Conservation (phyloP, 73 alveolate genomes). For the Durusdinium trenchii region DNA sequence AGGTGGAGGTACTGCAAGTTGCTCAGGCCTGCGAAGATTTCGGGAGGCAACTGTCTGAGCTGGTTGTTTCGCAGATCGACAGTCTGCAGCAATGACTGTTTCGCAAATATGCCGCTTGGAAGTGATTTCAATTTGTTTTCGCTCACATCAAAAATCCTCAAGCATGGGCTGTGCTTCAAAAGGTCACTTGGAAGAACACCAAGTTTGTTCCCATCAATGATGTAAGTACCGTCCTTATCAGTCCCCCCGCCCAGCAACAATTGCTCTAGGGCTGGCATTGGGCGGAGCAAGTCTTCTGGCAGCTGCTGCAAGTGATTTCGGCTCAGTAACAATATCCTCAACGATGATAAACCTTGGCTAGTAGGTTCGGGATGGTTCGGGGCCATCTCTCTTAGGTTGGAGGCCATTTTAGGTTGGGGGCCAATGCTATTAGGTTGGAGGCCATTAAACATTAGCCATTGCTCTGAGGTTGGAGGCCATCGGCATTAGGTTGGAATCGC, state of each 20-base stretch:
- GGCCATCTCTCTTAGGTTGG: too few species aligned
- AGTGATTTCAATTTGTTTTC: background rate
- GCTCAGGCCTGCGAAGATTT: constrained; percentile 1
- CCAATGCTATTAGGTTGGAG: too few species aligned
- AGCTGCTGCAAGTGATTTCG: background rate
- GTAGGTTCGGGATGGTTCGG: too few species aligned
- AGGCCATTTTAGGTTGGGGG: too few species aligned
- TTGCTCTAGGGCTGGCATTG: background rate
- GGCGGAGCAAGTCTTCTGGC: constrained; percentile 24
- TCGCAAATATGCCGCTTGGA: background rate
- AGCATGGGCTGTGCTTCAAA: background rate
- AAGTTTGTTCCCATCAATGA: background rate
- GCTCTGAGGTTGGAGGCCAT: too few species aligned
- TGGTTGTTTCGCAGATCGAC: background rate
- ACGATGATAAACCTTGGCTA: background rate
- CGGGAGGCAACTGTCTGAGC: background rate
- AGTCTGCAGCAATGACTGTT: background rate
- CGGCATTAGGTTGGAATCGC: too few species aligned
- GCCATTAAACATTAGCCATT: too few species aligned
- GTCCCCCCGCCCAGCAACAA: constrained; percentile 19
- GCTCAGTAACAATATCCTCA: background rate
- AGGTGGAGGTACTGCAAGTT: background rate
- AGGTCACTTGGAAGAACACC: background rate
- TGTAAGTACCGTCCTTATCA: background rate
- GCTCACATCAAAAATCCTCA: background rate